A percentile compares a stretch with the other conserved stretches of the same genome.
phyloP scores from a whole-genome alignment of 2,329 filamentous ascomycete species.

The Fusarium musae region DNA sequence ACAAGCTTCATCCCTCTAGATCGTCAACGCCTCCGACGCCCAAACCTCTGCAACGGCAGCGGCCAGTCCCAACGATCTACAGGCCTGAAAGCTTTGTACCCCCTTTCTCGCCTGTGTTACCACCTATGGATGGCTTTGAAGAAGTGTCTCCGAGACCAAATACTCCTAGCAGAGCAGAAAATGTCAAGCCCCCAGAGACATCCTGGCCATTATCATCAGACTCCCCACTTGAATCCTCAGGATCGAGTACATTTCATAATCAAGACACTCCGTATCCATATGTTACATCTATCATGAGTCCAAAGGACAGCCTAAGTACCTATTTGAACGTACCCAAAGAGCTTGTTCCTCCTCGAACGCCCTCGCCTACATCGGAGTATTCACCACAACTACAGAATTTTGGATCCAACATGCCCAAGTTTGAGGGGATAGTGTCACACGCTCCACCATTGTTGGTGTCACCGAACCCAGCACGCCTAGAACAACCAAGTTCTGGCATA shows the following conservation, averaged over 20 bases:
- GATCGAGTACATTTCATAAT: conserved; percentile 20
- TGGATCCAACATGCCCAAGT: conserved; percentile 7
- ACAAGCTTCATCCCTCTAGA: conserved; percentile 13
- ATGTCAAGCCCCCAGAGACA: conserved; percentile 1
- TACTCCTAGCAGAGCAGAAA: neutral
- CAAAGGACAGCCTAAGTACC: neutral
- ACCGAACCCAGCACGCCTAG: conserved; percentile 10
- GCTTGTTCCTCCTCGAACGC: conserved; percentile 8
- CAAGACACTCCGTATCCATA: conserved; percentile 12
- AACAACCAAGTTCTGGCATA: conserved; percentile 19
- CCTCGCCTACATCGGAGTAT: conserved; percentile 18
- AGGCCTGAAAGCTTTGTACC: conserved; percentile 19
- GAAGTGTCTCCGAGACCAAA: neutral
- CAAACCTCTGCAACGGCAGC: conserved; percentile 1
- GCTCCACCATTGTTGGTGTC: conserved; percentile 16
- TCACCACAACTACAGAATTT: conserved; percentile 1
- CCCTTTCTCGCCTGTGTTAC: conserved; percentile 8
- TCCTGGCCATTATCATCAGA: conserved; percentile 24
- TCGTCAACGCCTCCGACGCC: conserved; percentile 22
- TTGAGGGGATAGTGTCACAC: conserved; percentile 12
- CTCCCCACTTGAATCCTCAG: conserved; percentile 20
- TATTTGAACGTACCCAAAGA: conserved; percentile 10
- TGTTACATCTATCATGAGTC: neutral
- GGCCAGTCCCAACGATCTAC: conserved; percentile 7
- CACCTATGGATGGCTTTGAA: neutral